Evolutionary conservation across 2,329 filamentous ascomycete genomes (phyloP), one percentile per base, ranked within the genome.

Genomic region (Raffaelea deltoideospora): DNA sequence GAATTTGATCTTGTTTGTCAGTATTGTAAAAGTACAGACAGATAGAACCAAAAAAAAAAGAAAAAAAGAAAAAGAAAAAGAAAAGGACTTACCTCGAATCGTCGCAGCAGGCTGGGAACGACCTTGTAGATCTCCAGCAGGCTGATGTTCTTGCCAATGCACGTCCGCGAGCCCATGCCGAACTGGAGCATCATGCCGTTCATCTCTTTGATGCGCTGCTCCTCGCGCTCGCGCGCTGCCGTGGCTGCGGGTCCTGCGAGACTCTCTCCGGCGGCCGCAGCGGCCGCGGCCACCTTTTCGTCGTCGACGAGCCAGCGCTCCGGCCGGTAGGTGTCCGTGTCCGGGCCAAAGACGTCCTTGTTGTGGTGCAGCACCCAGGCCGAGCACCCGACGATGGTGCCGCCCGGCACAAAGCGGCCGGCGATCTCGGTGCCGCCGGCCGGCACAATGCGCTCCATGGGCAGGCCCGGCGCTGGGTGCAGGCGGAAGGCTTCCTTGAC

Each of bases 401-500:
- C 80, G 2, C 74, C 79, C 4, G 69, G 69, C 21, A 87, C 62
- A 38, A 65, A 69, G 14, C 64, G 53, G 2, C 76, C 78, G 1
- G 67, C 65, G 36, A 85, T 76, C 31, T 76, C 69, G 19, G 67
- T 63, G 10, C 79, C 79, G 17, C 68, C 61, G 0, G 63, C 55
- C 0, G 82, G 82, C 0, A 83, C 78, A 32, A 87, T 62, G 41
- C 83, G 69, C 54, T 88, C 82, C 31, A 88, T 62, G 0, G 77
- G 74, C 5, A 87, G 59, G 0, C 80, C 82, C 0, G 78, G 68
- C 0, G 81, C 79, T 0, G 83, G 82, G 51, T 87, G 79, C 46
- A 85, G 52, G 11, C 81, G 72, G 59, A 87, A 82, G 5, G 77
- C 72, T 53, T 90, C 83, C 49, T 87, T 82, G 47, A 88, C 67